Conservation (phyloP, 225 moss, liverwort and hornwort species). For the Polytrichum formosum region DNA sequence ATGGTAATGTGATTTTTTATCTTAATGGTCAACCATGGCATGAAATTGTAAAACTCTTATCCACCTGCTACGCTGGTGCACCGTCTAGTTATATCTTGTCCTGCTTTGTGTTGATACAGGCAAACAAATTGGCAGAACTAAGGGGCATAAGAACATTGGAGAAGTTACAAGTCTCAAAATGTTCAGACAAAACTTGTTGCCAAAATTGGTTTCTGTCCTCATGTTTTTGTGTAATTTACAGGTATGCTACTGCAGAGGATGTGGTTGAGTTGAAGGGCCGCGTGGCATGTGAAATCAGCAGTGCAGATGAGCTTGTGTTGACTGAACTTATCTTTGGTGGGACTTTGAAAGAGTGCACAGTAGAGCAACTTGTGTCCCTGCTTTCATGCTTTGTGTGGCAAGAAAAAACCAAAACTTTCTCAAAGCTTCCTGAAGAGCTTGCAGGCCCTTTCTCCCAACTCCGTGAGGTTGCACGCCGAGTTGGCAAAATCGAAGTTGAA, state of each 20-base stretch:
- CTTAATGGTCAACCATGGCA: too few relatives aligned
- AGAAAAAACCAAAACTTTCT: slow-evolving; percentile 65
- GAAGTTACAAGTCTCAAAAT: too few relatives aligned
- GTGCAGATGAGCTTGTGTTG: slow-evolving; percentile 89
- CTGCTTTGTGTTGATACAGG: too few relatives aligned
- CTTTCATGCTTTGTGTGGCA: slow-evolving; percentile 93
- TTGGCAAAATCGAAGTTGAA: slow-evolving; percentile 86
- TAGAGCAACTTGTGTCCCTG: slow-evolving; percentile 81
- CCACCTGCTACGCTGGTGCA: too few relatives aligned
- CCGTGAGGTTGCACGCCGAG: slow-evolving; percentile 76
- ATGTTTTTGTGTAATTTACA: slow-evolving; percentile 14
- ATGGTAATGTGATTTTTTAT: too few relatives aligned
- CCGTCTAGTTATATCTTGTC: too few relatives aligned
- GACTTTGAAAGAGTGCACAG: slow-evolving; percentile 64
- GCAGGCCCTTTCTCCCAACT: slow-evolving; percentile 82
- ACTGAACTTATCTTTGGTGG: slow-evolving; percentile 90
- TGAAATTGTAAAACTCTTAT: too few relatives aligned
- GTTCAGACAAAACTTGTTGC: too few relatives aligned
- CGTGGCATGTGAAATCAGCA: slow-evolving; percentile 96
- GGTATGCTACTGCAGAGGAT: slow-evolving; percentile 80
- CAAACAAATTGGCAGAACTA: too few relatives aligned
- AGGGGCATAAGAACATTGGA: too few relatives aligned
- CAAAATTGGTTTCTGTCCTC: too few relatives aligned
- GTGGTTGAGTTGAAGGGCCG: slow-evolving; percentile 90
- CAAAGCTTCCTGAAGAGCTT: slow-evolving; percentile 80